Base-by-base conservation (phyloP, 2,329 filamentous ascomycete species). In the Helicocarpus griseus region DNA sequence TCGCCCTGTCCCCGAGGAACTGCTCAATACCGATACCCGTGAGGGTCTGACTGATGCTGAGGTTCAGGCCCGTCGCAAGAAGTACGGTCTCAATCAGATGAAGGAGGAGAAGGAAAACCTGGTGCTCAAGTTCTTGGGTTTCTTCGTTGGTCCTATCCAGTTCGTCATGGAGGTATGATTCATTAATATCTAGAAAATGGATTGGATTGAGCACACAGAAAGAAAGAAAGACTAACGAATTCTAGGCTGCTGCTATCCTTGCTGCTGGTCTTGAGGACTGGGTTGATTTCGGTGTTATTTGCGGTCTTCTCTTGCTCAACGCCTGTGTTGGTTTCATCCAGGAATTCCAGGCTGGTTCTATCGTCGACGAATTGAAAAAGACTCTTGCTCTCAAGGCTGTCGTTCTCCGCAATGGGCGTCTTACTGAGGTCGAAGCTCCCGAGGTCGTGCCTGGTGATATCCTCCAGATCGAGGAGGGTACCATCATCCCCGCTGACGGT, bases 111-210 rank as follows among this genome's bases (percentile, higher is more conserved):
- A 89, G 73, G 85, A 89, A 72, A 94, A 90, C 64, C 64, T 89
- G 53, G 71, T 90, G 55, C 77, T 93, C 63, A 93, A 94, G 76
- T 94, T 95, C 71, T 63, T 82, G 21, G 77, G 79, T 61, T 93
- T 87, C 75, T 94, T 94, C 69, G 76, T 93, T 51, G 89, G 89
- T 59, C 89, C 89, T 22, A 91, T 95, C 59, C 89, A 94, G 69
- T 91, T 91, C 71, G 89, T 95, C 67, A 95, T 95, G 89, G 87
- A 91, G 82, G 85, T 85, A 69, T n/a, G n/a, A n/a, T n/a, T n/a
- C n/a, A n/a, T n/a, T n/a, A n/a, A n/a, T n/a, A n/a, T n/a, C n/a
- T n/a, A n/a, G n/a, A n/a, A n/a, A n/a, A n/a, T n/a, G n/a, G n/a
- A n/a, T n/a, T n/a, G n/a, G n/a, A n/a, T 7, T 26, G n/a, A 19